Conservation (phyloP, 257 asterid species). For the Plantago ovata region DNA sequence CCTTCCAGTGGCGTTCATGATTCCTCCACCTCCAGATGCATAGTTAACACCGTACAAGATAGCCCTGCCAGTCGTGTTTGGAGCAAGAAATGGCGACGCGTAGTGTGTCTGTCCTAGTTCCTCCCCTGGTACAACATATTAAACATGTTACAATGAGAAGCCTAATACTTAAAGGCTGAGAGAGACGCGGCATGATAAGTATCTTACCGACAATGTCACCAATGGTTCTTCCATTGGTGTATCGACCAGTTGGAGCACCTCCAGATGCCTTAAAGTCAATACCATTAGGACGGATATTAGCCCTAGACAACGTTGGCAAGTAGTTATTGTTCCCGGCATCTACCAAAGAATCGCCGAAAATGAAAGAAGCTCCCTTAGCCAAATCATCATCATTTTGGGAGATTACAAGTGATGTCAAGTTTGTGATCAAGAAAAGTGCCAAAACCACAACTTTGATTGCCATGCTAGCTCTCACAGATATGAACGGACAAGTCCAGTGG, state of each 20-base stretch:
- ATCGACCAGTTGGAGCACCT: slow-evolving; percentile 56
- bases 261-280: slow-evolving; percentile 53
- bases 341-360: slow-evolving; percentile 87
- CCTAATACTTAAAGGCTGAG: background rate
- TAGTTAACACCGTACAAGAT: slow-evolving; percentile 75
- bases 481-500: background rate
- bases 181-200: background rate
- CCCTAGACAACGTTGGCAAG: slow-evolving; percentile 44
- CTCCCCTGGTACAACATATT: slow-evolving; percentile 42
- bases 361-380: slow-evolving; percentile 60
- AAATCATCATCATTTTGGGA: slow-evolving; percentile 39
- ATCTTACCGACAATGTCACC: slow-evolving; percentile 55
- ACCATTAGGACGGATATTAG: slow-evolving; percentile 48
- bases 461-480: slow-evolving; percentile 23
- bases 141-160: background rate
- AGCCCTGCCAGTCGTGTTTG: slow-evolving; percentile 74
- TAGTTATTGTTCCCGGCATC: slow-evolving; percentile 74
- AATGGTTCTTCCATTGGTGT: slow-evolving; percentile 58
- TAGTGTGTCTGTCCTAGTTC: slow-evolving; percentile 66
- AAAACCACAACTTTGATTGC: slow-evolving; percentile 22
- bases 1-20: slow-evolving; percentile 82
- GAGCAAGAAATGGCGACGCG: slow-evolving; percentile 79
- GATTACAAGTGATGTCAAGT: slow-evolving; percentile 20
- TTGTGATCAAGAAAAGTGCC: slow-evolving; percentile 22
- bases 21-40: slow-evolving; percentile 97